Evolutionary conservation across 192 early-diverging fungal species (phyloP), one percentile per base, ranked within the genome.

Genomic region (Allomyces javanicus): DNA sequence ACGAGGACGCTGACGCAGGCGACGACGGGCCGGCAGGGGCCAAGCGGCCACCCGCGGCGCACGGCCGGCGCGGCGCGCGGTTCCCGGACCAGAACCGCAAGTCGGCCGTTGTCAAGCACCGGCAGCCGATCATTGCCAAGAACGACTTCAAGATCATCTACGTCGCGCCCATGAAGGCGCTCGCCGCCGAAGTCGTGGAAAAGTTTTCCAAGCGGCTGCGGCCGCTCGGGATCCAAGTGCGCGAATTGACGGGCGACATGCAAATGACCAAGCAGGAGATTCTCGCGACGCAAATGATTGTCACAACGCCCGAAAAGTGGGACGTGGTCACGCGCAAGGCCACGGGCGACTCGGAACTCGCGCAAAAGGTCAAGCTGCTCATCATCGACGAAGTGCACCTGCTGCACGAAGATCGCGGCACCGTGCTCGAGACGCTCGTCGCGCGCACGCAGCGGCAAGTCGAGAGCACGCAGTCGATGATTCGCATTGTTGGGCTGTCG

Each of bases 291-390:
- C 93, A 99, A 74, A 93, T 99, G 69, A 92, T 99, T 74, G 94
- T 99, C 25, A 97, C 94, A 9, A 99, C 96, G 0, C 96, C 96
- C 0, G 96, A 99, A 73, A 99, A 97, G 65, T 99, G 96, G 96
- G 96, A 99, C 77, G 96, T 97, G 12, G 92, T 99, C 11, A 99
- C 96, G 23, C 84, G 96, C 67, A 99, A 99, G 73, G 81, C 86
- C 45, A 88, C 85, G 21, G 94, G 96, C 24, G 96, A 99, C 79
- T 88, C 85, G 14, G 93, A 97, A 68, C 80, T 99, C 11, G 83
- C 84, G 5, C 79, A 91, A 70, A 93, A 92, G 78, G 93, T 98
- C 11, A 81, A 83, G 33, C 78, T 99, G 63, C 77, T 99, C 55
- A 96, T 99, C 66, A 87, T 96, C 67, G 96, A 99, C 76, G 96